Base-by-base conservation (phyloP, 2,329 filamentous ascomycete genomes). In the Fulvia fulva region DNA sequence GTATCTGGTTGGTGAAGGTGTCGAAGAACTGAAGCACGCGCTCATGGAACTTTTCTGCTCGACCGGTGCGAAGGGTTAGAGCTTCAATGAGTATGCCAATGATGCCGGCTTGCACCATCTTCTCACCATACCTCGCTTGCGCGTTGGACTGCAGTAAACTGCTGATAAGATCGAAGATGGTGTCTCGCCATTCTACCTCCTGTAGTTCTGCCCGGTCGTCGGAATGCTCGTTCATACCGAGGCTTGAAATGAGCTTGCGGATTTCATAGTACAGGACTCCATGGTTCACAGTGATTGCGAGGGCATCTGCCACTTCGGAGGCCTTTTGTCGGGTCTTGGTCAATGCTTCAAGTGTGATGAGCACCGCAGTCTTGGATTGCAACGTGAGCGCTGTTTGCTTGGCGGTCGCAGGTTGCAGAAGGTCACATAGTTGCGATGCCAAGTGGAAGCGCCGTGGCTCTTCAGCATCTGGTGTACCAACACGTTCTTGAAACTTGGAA, bases 221-320 rank as follows among this genome's bases (percentile, higher is more conserved):
- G 56, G 87, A 84, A 51, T 78, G 71, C 51, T 79, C 77, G 59
- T 85, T 81, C 19, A 78, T 78, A 57, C 82, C 85, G 77, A 99
- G 87, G 63, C 91, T 89, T 19, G 88, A 87, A 57, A 97, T 89
- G 9, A 91, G 90, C 74, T 96, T 97, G 56, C 93, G 85, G 51
- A 96, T 88, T 65, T 97, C 84, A 69, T 97, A 97, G 65, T 97
- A 88, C 46, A 99, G 81, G 28, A 97, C 88, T 14, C 94, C 95
- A 68, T 99, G 95, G 68, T 96, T 97, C 37, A 97, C 93, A 66
- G 93, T 96, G 55, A 95, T 90, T 68, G 91, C 96, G 44, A 99
- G 79, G n/a, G 94, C 91, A 44, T 90, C 87, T 63, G 91, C 87
- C 23, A 99, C 88, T 71, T 99, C 94, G 32, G 85, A 79, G 28